Evolutionary conservation across 129 eudicot species (phyloP), one percentile per base, ranked within the genome.

Genomic region (Ambrosia artemisiifolia): DNA sequence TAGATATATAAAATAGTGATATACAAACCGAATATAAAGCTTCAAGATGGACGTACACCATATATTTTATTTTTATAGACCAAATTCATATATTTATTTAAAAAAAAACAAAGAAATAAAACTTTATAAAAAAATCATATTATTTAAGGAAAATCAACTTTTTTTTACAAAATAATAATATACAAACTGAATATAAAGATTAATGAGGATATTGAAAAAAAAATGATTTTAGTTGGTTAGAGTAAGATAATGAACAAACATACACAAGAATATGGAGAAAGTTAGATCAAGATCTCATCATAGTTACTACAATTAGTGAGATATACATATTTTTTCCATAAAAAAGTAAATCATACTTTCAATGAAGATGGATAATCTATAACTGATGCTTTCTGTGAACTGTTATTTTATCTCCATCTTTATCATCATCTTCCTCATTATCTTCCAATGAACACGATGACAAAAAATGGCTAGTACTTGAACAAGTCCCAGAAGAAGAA

Each of bases 401-500:
- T 63, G 60, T 18, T 71, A 51, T 70, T n/a, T n/a, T 51, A 53
- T 71, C 62, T 42, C 65, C 66, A 42, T 72, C 80, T 11, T 13
- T 50, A 9, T 66, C 65, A 47, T 44, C 75, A 2, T 78, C 81
- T 5, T 60, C 78, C 8, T 78, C 84, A 5, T 82, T 83, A 10
- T 76, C 87, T 51, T 75, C 82, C 65, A 80, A 78, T 55, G 80
- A 69, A 44, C 63, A 78, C 60, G 92, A 84, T 64, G 82, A 78
- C 63, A 87, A 63, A 75, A 80, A 80, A 63, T 84, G 85, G 43
- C 83, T 83, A 0, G 78, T 69, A 55, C 73, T 67, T 61, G 85
- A 82, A 79, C 75, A 77, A 12, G 83, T 56, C 3, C 82, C 83
- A 20, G 95, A 88, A 73, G 83, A 79, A 73, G 82, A 88, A 16